Base-by-base conservation (phyloP, 2,329 filamentous ascomycete species). In the Venturia carpophila region DNA sequence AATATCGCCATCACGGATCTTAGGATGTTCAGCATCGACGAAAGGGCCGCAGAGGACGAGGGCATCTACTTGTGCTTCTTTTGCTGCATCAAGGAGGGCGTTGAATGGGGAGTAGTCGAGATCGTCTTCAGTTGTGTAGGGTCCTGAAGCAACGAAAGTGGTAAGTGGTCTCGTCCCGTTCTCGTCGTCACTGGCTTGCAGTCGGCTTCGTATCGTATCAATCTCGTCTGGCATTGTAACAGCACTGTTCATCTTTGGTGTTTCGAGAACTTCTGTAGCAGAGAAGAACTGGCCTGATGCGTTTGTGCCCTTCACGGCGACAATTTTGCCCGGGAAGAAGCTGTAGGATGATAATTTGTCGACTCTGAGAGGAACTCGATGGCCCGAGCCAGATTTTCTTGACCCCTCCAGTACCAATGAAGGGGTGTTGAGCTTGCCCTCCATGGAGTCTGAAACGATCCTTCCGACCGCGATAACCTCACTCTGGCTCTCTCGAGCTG, bases 321-420 rank as follows among this genome's bases (percentile, higher is more conserved):
- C 91, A 63, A 97, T 91, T 73, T 97, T 92, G 6, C 94, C 94
- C 0, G 93, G 94, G 73, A 97, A 97, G 79, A 97, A 91, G 73
- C 91, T 88, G 76, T 89, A 94, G 1, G 77, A 83, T 68, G 81
- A 78, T 1, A 96, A 75, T 2, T 83, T 83, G 67, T 88, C 84
- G 66, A 97, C 79, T 68, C 91, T 90, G 21, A 99, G 76, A 5
- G 91, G 90, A 39, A 97, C 84, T 66, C 94, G 84, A 66, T 90
- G 79, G 5, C 92, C 94, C 68, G 88, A 90, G 43, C 94, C 94
- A 70, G 86, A 90, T 39, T 90, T 83, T 69, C 93, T 83, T 30
- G 92, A 96, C 24, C 89, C 93, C 77, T 99, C 94, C 1, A 99
- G 82, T 3, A 97, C 87, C 21, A 97, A 78, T 1, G 91, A 96